Evolutionary conservation across 1,284 basidiomycete genomes (phyloP), one percentile per base, ranked within the genome.

Genomic region (Ceratobasidium theobromae): DNA sequence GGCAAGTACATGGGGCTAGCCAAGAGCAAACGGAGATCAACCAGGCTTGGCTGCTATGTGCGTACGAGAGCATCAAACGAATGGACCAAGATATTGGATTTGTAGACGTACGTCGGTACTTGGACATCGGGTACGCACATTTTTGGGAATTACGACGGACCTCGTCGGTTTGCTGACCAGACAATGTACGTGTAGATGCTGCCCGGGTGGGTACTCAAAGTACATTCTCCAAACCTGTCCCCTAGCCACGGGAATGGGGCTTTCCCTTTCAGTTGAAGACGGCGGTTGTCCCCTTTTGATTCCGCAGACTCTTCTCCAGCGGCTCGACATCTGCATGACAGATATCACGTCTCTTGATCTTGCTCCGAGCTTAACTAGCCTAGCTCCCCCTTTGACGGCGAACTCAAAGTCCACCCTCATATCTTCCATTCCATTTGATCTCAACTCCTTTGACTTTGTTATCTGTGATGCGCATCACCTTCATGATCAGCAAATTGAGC

Each of bases 391-490:
- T 45, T 11, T 21, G 16, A 9, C 32, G 9, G 11, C 27, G 18
- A n/a, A n/a, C 43, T 21, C 16, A 30, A 16, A 35, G 46, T 27
- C 18, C 18, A 48, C 6, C 33, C n/a, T 25, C n/a, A 40, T 6
- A n/a, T 1, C 14, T 3, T 43, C 55, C 1, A 33, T 45, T 28
- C 54, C 28, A 14, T 58, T 71, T 3, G 54, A 66, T n/a, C 45
- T 53, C 2, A 40, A 66, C 3, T 51, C 53, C 14, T 76, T 74
- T 60, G 70, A 73, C 55, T 68, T 78, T 14, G 75, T 77, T 11
- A 60, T 77, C 18, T 72, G 77, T 51, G 77, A 77, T 58, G 76
- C 73, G 5, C 75, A 76, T 60, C 73, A 68, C 77, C 4, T 75
- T 75, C 53, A 73, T 68, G 32, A 68, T 33, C 30, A 45, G 18